Evolutionary conservation across 306 rosid genomes (phyloP).

Genomic region (Prunus mira): DNA sequence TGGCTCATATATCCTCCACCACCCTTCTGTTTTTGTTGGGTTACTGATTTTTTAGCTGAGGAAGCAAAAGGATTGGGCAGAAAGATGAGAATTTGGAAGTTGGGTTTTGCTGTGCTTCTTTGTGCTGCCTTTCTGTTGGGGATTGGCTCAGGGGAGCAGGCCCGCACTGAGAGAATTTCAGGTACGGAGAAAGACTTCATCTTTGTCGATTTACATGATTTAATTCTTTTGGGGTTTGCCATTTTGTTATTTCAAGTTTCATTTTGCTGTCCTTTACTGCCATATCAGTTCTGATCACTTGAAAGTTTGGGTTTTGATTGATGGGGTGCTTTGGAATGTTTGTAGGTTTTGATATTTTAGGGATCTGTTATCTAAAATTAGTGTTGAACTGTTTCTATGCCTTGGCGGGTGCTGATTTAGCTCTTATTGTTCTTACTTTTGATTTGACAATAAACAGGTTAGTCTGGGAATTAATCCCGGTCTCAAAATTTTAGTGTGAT

Average conservation of each 20-base stretch:
- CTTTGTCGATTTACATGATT: conserved; percentile 1
- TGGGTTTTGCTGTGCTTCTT: conserved; percentile 48
- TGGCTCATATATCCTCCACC: background rate
- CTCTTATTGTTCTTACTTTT: background rate
- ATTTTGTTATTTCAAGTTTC: background rate
- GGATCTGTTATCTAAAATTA: conserved; percentile 24
- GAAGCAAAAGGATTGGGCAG: background rate
- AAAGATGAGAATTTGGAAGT: conserved; percentile 46
- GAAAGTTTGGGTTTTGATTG: conserved; percentile 19
- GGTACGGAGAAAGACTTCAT: conserved; percentile 34
- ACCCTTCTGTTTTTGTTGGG: background rate
- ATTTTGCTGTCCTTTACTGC: conserved; percentile 1
- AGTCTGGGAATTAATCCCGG: background rate
- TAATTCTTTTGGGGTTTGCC: conserved; percentile 3
- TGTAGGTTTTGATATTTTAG: background rate
- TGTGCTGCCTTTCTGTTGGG: conserved; percentile 42
- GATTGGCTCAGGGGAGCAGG: conserved; percentile 49
- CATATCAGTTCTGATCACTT: conserved; percentile 16
- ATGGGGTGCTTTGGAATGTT: conserved; percentile 9
- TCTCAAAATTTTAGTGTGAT: background rate
- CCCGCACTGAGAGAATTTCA: conserved; percentile 84
- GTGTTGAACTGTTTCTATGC: background rate
- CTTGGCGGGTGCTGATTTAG: background rate
- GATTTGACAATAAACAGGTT: background rate
- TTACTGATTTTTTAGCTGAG: conserved; percentile 9